Base-by-base conservation (phyloP, 148 eudicot species). In the Amaranthus hypochondriacus region DNA sequence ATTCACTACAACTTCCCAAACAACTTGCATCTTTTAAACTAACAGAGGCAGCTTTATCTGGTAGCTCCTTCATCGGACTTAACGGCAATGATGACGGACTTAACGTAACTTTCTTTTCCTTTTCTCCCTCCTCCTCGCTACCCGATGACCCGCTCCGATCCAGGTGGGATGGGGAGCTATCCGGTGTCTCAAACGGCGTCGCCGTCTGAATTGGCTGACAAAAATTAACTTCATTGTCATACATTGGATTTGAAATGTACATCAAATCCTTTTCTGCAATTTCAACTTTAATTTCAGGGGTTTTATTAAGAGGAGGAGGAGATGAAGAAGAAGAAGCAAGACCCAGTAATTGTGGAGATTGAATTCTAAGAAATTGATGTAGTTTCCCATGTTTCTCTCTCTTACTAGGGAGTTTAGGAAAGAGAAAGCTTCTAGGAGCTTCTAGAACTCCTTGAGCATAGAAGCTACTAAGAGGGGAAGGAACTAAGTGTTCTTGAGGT, bases 141-240 rank as follows among this genome's bases (percentile, higher is more conserved):
- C 71, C 76, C 49, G 77, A 85, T 8, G 82, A 83, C 49, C 82
- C 81, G 11, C 68, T 77, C 0, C 46, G 72, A 2, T 76, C 90
- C 68, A 87, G 54, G 10, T 83, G 79, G 0, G 97, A 88, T 21
- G 93, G 98, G 5, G 96, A 93, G 47, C 87, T 79, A 6, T 81
- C 90, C 0, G 96, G 98, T 2, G 96, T 93, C 79, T 85, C 93
- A 55, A 83, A 93, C 5, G 98, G 96, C 2, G 96, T 90, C 49
- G 82, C 88, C n/a, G 14, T 63, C 57, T 51, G 75, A 46, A 88
- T 79, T 2, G 18, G 50, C 49, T 68, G 46, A 49, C 64, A 60
- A 43, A 28, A 28, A 28, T 2, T 28, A 28, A 9, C 73, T 3
- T 77, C 86, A 2, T 83, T 76, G 57, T 83, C 92, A 46, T 92